Conservation (phyloP, 352 stramenopile species). For the Globisporangium polare region DNA sequence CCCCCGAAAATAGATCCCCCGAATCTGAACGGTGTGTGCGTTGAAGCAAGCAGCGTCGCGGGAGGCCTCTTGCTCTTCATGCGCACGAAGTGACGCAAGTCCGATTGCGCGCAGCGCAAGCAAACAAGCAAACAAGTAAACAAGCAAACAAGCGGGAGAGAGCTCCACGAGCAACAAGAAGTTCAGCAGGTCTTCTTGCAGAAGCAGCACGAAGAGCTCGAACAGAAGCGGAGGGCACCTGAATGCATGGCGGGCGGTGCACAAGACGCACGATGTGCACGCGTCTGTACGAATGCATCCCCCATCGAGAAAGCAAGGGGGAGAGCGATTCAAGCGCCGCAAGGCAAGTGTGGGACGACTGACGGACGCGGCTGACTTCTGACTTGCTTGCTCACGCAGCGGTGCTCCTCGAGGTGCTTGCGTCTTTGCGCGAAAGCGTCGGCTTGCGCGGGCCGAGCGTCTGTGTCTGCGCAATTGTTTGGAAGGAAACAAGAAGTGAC, state of each 20-base stretch:
- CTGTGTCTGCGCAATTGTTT: too few relatives aligned
- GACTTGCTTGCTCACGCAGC: too few relatives aligned
- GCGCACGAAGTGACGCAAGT: background rate
- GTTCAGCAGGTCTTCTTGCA: background rate
- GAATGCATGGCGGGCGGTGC: background rate
- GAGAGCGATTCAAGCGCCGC: too few relatives aligned
- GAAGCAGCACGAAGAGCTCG: background rate
- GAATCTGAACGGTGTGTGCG: too few relatives aligned
- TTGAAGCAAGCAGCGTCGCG: too few relatives aligned
- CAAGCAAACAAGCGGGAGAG: background rate
- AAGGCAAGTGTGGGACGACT: too few relatives aligned
- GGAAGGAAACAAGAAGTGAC: background rate
- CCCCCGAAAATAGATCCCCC: background rate
- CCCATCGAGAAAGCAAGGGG: too few relatives aligned
- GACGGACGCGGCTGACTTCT: too few relatives aligned
- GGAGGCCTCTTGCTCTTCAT: background rate
- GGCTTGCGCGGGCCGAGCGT: too few relatives aligned
- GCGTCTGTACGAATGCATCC: background rate
- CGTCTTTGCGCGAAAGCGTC: too few relatives aligned
- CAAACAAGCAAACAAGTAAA: background rate
- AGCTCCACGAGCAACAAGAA: too few relatives aligned
- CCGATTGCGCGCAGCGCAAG: background rate
- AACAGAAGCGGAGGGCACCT: background rate
- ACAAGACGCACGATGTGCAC: background rate
- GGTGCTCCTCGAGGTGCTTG: too few relatives aligned